Evolutionary conservation across 176 grass and related monocot species (phyloP), one percentile per base, ranked within the genome.

Genomic region (Rhipidocladum racemiflorum): DNA sequence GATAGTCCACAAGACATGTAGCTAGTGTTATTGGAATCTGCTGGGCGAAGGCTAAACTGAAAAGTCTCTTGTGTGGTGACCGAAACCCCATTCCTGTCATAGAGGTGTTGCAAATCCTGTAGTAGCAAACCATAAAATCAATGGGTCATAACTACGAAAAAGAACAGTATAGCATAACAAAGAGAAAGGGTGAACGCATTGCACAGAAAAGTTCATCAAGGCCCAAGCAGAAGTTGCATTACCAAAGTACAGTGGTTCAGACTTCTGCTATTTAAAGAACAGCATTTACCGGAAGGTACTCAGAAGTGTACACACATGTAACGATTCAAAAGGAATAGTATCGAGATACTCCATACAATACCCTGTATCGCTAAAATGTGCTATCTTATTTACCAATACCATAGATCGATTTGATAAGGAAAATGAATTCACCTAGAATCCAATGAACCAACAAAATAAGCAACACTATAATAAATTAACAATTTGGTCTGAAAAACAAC

Each of bases 41-140:
- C 46, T 36, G n/a, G 9, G 44, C 13, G 24, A 68, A 78, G 25
- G 67, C 43, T 40, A 83, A 61, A 77, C 50, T 23, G 61, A 78
- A 62, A 29, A 35, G 30, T 25, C 48, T 21, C 57, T 51, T 71
- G 38, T 86, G 28, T 68, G 23, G 44, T 24, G 28, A 42, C 29
- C 1, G 2, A 49, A 78, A 50, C 57, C 46, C 49, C 55, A 48
- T 51, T 83, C 88, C 54, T 86, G 76, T 81, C 85, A 91, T 88
- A 91, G 85, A 24, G 89, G 81, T 27, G 85, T 88, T 72, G 85
- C 89, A 49, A 91, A 91, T 38, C 85, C 85, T 91, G 71, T 36
- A 36, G 4, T 29, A 44, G n/a, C 29, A 81, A 76, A 81, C 6
- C 8, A 74, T 27, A 46, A 36, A 61, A 44, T 53, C 6, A 36